Base-by-base conservation (phyloP, 306 rosid species). In the Casuarina cunninghamiana region DNA sequence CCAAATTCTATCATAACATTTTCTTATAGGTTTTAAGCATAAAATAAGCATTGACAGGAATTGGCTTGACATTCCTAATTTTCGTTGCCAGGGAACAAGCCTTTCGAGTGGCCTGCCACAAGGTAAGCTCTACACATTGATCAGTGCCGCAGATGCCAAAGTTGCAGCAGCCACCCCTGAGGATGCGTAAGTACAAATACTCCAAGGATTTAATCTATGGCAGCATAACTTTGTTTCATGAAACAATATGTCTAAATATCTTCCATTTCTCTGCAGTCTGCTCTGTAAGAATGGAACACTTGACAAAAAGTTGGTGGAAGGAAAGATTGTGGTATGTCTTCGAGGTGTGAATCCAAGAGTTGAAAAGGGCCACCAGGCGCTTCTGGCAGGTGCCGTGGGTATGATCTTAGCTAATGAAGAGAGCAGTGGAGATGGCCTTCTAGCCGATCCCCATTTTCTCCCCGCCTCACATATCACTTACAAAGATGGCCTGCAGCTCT, bases 281-380 rank as follows among this genome's bases (percentile, higher is more conserved):
- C 32, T 45, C 0, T 93, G 97, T 80, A 0, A 2, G 38, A 8
- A 32, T 0, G 84, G 78, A 53, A 26, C 84, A 48, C 93, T 90
- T 26, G 91, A 93, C 2, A 8, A 19, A 39, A 89, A 86, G 32
- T 26, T 26, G 84, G 91, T 78, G 39, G 81, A 74, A 76, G 97
- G 93, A 19, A 93, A 89, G 75, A 86, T 93, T 37, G 3, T 93
- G 85, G 80, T 93, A 1, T 93, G 94, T 63, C 37, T 84, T 62
- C 71, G 86, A 1, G 93, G 89, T 4, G 35, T 6, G 0, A 70
- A 1, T 71, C 65, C 0, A 43, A 85, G 88, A 83, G 0, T 4
- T 4, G 72, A 61, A 0, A 88, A 89, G 80, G 92, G 94, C 21
- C 39, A 2, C 9, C 19, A 57, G 48, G 91, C 80, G 12, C 19